These are phyloP conservation scores for Globisporangium ultimum DNA, from an alignment of 352 stramenopile genomes.

Conservation along the genomic window DNA sequence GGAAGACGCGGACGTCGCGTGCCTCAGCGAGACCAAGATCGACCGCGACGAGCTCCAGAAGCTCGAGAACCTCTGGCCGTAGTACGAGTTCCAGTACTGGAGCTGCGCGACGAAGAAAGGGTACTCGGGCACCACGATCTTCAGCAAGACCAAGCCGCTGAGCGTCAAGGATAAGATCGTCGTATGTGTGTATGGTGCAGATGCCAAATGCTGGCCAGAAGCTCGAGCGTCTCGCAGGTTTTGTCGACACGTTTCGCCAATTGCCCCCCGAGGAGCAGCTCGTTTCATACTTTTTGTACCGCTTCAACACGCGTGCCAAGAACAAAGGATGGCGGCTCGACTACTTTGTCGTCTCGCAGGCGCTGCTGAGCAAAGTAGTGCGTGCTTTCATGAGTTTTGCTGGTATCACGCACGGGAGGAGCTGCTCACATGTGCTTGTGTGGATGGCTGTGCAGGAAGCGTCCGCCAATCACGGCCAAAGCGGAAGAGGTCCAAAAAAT, in stretches of 20 bases:
- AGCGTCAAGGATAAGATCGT: slow-evolving; percentile 69
- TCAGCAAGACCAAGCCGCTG: slow-evolving; percentile 71
- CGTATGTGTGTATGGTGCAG: slow-evolving; percentile 14
- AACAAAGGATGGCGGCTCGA: slow-evolving; percentile 88
- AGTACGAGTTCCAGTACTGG: slow-evolving; percentile 80
- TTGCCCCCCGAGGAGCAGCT: slow-evolving; percentile 59
- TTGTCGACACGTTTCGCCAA: slow-evolving; percentile 73
- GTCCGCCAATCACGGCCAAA: slow-evolving; percentile 44
- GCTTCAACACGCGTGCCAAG: slow-evolving; percentile 68
- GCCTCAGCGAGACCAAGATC: slow-evolving; percentile 87
- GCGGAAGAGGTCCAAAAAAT: not conserved
- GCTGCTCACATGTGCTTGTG: slow-evolving; percentile 1
- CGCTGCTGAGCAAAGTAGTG: slow-evolving; percentile 59
- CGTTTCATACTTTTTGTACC: slow-evolving; percentile 85
- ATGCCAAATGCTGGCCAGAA: slow-evolving; percentile 72
- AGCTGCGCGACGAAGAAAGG: slow-evolving; percentile 75
- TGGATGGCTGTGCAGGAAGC: slow-evolving; percentile 23
- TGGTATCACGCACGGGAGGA: too few relatives aligned
- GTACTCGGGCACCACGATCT: slow-evolving; percentile 70
- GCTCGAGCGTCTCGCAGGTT: slow-evolving; percentile 67
- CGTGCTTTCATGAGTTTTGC: slow-evolving; percentile 13
- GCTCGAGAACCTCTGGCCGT: slow-evolving; percentile 66
- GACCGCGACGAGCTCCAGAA: slow-evolving; percentile 64
- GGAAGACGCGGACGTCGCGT: slow-evolving; percentile 79
- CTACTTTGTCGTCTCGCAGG: slow-evolving; percentile 77